Evolutionary conservation across 106 monocot species (phyloP), one percentile per base, ranked within the genome.

Genomic region (Xerophyta viscosa): DNA sequence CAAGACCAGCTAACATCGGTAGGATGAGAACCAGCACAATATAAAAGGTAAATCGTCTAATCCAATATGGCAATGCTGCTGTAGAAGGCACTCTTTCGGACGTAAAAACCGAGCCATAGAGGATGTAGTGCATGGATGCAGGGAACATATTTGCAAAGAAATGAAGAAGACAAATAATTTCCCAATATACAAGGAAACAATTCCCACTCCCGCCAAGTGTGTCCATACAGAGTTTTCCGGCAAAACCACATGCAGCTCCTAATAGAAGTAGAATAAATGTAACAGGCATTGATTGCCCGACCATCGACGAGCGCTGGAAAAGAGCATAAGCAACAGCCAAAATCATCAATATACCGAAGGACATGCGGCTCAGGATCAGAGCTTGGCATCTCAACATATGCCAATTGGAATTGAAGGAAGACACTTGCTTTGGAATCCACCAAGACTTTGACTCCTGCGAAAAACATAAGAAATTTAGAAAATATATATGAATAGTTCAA

Each of bases 141-240:
- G 96, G 96, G 49, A 76, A 77, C 4, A 72, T 57, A 63, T 74
- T 86, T 9, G 54, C 78, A 15, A 79, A 49, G 46, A 96, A 85
- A 74, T 96, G 96, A 52, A 96, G 29, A 46, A 76, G 57, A 57
- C 88, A 89, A 41, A 88, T 27, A 11, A 30, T 11, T 41, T 96
- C 96, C 96, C 96, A 96, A 17, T 63, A 76, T 1, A 96, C 12
- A 53, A 96, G 85, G 89, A 88, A 96, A 15, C 9, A 17, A 48
- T 73, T 62, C 27, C 96, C 96, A 60, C 66, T 77, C 33, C 85
- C 96, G 24, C 96, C 96, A 28, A 96, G 36, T 9, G 89, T 75
- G 28, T 96, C 96, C 0, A 96, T 68, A 24, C 96, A 96, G 11
- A 78, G 39, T 62, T 79, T 96, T 37, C 96, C 96, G 14, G 73